These are phyloP conservation scores for Vaccinium myrtillus DNA, from an alignment of 148 eudicot species.

Conservation along the genomic window DNA sequence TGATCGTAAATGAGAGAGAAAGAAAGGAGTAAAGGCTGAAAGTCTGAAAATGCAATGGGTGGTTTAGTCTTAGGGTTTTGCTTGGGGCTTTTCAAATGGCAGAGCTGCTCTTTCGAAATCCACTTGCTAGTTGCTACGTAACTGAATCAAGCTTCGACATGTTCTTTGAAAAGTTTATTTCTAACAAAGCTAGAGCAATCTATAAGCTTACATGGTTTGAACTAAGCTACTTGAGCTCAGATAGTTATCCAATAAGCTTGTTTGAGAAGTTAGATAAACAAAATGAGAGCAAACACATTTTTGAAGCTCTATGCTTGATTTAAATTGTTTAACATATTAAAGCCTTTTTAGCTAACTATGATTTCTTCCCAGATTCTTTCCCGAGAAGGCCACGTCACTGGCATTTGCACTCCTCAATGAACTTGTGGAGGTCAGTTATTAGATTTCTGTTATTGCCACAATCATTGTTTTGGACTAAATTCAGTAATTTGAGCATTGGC, in stretches of 20 bases:
- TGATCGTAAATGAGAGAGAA: not conserved
- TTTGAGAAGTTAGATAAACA: not conserved
- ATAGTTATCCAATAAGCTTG: not conserved
- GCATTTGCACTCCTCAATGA: conserved; percentile 57
- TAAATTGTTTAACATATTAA: too few relatives aligned
- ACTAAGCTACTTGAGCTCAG: not conserved
- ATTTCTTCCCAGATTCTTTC: conserved; percentile 46
- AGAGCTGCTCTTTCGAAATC: not conserved
- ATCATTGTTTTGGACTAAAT: not conserved
- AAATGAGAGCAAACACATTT: not conserved
- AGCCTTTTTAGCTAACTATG: not conserved
- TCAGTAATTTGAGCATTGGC: not conserved
- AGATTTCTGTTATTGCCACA: not conserved
- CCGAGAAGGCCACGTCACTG: conserved; percentile 60
- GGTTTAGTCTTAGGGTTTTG: not conserved
- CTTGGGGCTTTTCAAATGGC: not conserved
- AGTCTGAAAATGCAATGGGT: not conserved
- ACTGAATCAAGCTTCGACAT: not conserved
- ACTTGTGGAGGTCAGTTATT: conserved; percentile 55
- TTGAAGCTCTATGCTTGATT: not conserved
- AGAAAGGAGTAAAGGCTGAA: not conserved
- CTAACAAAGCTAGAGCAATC: not conserved
- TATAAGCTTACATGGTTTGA: not conserved
- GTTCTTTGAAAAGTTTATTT: not conserved
- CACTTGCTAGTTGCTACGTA: not conserved